phyloP scores from a whole-genome alignment of 1,284 basidiomycete genomes.

The Ceratobasidium sp. region DNA sequence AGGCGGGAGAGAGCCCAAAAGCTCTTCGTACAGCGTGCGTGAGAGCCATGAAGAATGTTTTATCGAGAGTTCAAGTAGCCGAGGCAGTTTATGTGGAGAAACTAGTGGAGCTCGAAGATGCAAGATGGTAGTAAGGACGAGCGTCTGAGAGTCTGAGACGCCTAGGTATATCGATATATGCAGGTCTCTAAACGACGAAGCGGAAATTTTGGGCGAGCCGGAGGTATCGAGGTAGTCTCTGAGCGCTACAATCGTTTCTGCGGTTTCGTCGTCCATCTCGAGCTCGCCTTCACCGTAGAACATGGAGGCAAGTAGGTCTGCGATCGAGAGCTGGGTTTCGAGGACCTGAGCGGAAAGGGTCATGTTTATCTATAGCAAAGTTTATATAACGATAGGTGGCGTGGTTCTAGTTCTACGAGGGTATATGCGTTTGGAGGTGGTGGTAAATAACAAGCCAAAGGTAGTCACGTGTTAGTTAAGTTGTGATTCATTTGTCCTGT shows the following conservation, averaged over 20 bases:
- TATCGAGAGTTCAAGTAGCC: slow-evolving; percentile 35
- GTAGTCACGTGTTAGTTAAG: too few species aligned
- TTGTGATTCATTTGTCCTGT: too few species aligned
- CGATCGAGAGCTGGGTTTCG: slow-evolving; percentile 31
- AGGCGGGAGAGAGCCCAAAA: slow-evolving; percentile 22
- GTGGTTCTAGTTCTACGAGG: not conserved
- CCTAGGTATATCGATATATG: slow-evolving; percentile 22
- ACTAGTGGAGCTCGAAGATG: slow-evolving; percentile 6
- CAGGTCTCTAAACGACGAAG: slow-evolving; percentile 10
- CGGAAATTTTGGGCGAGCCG: not conserved
- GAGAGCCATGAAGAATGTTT: slow-evolving; percentile 46
- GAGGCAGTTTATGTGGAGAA: not conserved
- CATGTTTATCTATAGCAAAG: not conserved
- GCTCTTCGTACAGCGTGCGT: slow-evolving; percentile 32
- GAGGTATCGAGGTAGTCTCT: slow-evolving; percentile 28
- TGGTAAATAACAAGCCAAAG: not conserved
- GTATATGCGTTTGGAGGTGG: not conserved
- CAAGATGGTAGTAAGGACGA: slow-evolving; percentile 1
- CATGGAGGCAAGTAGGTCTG: slow-evolving; percentile 36
- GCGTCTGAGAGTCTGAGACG: not conserved
- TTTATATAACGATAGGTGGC: too few species aligned
- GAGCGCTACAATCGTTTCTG: not conserved
- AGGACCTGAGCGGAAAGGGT: not conserved
- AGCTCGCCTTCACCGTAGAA: slow-evolving; percentile 39
- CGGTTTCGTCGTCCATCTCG: slow-evolving; percentile 36